Percentiles rank a stretch among this genome's conserved stretches.
Conservation (phyloP, 371 early-diverging fungal species). For the Mucor ambiguus region DNA sequence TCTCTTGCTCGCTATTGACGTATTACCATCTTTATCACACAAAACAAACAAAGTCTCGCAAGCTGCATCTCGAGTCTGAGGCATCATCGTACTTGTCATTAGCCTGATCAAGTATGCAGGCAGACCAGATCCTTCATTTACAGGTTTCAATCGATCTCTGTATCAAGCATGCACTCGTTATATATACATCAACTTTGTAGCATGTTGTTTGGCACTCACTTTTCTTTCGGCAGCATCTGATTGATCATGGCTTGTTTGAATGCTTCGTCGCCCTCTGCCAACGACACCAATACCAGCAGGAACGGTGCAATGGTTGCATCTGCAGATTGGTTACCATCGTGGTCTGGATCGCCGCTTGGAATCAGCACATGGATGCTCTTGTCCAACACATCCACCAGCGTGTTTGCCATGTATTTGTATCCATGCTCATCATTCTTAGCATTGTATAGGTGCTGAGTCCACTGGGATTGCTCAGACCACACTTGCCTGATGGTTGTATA, state of each 20-base stretch:
- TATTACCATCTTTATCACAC: conserved; percentile 79
- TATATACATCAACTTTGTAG: neutral
- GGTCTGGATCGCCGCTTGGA: conserved; percentile 45
- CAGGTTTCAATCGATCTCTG: conserved; percentile 75
- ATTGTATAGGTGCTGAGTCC: conserved; percentile 10
- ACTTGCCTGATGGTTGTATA: conserved; percentile 28
- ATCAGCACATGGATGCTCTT: conserved; percentile 37
- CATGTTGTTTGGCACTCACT: conserved; percentile 47
- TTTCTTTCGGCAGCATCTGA: conserved; percentile 60
- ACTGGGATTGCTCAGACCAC: conserved; percentile 42
- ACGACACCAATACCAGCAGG: conserved; percentile 50
- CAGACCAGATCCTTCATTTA: conserved; percentile 71
- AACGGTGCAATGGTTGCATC: conserved; percentile 74
- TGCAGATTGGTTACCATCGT: conserved; percentile 49
- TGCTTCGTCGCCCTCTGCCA: conserved; percentile 52
- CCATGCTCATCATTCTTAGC: conserved; percentile 13
- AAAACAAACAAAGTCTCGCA: conserved; percentile 76
- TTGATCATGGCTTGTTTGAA: conserved; percentile 40
- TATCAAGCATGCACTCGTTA: neutral
- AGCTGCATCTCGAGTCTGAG: conserved; percentile 66
- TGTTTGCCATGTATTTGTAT: conserved; percentile 10
- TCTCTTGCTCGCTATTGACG: neutral
- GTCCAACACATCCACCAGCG: conserved; percentile 31
- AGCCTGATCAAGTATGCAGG: conserved; percentile 71
- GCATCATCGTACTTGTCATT: conserved; percentile 72